Conservation (phyloP, 805 yeast species). For the Pichia paraexigua region DNA sequence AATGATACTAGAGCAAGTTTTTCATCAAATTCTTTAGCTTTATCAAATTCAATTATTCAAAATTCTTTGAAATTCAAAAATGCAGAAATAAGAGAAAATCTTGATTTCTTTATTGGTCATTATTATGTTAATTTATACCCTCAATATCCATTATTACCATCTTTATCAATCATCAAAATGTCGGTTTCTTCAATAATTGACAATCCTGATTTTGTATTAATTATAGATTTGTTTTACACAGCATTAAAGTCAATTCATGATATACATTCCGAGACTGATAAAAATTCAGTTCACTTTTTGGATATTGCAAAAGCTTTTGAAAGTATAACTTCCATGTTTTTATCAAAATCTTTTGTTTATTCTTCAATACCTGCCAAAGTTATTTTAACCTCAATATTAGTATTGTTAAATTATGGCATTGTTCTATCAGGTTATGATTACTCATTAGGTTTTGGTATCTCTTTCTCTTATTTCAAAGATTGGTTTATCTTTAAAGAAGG, state of each 20-base stretch:
- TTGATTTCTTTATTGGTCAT: constrained; percentile 14
- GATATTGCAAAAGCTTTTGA: constrained; percentile 31
- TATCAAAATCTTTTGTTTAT: constrained; percentile 26
- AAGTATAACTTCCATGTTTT: constrained; percentile 30
- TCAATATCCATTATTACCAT: constrained; percentile 40
- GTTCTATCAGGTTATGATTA: constrained; percentile 53
- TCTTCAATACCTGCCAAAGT: constrained; percentile 22
- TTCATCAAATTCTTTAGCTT: constrained; percentile 6
- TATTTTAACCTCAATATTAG: constrained; percentile 32
- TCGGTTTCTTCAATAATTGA: constrained; percentile 21
- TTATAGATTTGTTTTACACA: constrained; percentile 34
- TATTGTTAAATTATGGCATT: constrained; percentile 46
- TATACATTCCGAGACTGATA: not conserved
- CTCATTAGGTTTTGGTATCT: constrained; percentile 47
- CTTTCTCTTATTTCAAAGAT: constrained; percentile 51
- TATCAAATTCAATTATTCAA: not conserved
- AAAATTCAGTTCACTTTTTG: constrained; percentile 21
- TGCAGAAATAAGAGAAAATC: not conserved
- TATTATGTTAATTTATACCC: constrained; percentile 39
- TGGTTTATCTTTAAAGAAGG: constrained; percentile 38
- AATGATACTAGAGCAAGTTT: constrained; percentile 18
- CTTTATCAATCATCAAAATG: constrained; percentile 22
- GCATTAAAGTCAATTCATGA: not conserved
- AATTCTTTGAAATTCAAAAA: not conserved
- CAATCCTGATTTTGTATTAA: constrained; percentile 23